These are phyloP conservation scores for Cephalotrichum gorgonifer DNA, from an alignment of 2,329 filamentous ascomycete species.

Conservation along the genomic window DNA sequence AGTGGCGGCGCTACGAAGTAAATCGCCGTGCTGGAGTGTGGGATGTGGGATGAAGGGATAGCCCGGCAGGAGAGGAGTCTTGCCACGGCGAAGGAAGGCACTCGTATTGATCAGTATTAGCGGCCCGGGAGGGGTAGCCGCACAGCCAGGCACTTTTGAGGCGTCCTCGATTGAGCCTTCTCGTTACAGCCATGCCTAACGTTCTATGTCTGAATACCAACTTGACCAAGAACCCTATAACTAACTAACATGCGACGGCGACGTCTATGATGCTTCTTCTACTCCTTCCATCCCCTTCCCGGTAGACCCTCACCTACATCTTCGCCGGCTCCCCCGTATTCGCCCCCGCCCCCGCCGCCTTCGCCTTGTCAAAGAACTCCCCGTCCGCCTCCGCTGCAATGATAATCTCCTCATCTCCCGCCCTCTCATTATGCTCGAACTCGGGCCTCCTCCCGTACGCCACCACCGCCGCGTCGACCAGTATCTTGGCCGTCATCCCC, in stretches of 20 bases:
- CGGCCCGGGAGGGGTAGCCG: no score
- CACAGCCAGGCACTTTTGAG: no score
- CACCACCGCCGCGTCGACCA: constrained; percentile 78
- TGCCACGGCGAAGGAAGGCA: no score
- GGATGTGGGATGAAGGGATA: background rate
- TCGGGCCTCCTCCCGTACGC: constrained; percentile 76
- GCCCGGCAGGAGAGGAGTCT: background rate
- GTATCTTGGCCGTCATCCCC: constrained; percentile 86
- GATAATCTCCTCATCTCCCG: constrained; percentile 44
- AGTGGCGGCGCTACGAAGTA: background rate
- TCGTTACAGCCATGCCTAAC: background rate
- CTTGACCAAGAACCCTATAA: no score
- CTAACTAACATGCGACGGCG: background rate
- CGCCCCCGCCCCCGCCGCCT: constrained; percentile 10
- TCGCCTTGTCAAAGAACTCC: constrained; percentile 29
- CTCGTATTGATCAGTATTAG: no score
- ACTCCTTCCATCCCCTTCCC: background rate
- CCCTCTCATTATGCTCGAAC: constrained; percentile 57
- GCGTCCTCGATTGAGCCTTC: background rate
- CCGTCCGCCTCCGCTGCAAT: constrained; percentile 32
- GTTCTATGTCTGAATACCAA: background rate
- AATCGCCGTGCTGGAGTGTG: background rate
- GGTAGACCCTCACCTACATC: constrained; percentile 4
- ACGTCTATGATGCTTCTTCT: background rate
- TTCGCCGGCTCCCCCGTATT: constrained; percentile 7